Conservation (phyloP, 306 rosid species). For the Casuarina equisetifolia region DNA sequence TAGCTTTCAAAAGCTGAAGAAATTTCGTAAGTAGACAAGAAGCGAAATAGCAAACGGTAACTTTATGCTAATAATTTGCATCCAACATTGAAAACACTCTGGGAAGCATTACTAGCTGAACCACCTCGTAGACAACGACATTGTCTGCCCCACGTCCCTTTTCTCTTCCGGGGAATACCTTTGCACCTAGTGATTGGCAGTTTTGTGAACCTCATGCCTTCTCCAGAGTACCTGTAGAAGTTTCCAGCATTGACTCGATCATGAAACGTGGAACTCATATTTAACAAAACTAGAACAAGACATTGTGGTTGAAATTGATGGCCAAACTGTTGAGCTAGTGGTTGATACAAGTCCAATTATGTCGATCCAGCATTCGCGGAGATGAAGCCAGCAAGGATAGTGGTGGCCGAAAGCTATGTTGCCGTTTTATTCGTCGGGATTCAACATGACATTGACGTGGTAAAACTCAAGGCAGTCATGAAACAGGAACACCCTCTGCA, state of each 20-base stretch:
- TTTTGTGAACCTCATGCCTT: too few relatives aligned
- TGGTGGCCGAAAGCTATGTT: neutral
- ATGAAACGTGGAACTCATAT: slow-evolving; percentile 14
- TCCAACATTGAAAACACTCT: too few relatives aligned
- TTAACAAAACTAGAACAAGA: slow-evolving; percentile 7
- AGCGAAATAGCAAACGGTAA: too few relatives aligned
- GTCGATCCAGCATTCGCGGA: neutral
- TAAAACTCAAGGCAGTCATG: neutral
- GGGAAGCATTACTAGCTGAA: too few relatives aligned
- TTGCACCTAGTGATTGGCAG: too few relatives aligned
- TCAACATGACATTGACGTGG: neutral
- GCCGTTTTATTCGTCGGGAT: neutral
- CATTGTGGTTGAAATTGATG: slow-evolving; percentile 1
- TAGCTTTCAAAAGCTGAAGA: too few relatives aligned
- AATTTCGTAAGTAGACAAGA: too few relatives aligned
- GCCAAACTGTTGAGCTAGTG: neutral
- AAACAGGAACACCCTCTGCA: neutral
- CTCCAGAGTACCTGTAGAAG: neutral
- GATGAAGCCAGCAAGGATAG: neutral
- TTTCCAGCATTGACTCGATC: neutral
- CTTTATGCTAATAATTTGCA: too few relatives aligned
- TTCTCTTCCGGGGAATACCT: neutral
- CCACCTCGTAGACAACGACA: too few relatives aligned
- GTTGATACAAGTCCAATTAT: neutral
- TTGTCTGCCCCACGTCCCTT: neutral